Conservation (phyloP, 495 filamentous ascomycete genomes). For the Daldinia decipiens region DNA sequence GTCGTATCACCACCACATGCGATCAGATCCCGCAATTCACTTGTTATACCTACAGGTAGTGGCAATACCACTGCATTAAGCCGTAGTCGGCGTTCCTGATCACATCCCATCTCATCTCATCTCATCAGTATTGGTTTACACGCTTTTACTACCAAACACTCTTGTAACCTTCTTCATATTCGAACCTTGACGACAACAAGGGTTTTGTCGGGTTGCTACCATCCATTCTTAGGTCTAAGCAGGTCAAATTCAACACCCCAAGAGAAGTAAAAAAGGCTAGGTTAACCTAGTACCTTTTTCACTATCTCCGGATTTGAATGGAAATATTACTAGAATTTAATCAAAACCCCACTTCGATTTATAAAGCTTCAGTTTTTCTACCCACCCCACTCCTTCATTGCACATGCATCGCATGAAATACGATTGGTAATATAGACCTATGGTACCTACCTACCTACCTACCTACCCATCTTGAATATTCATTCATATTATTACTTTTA, state of each 20-base stretch:
- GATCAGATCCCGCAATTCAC: background rate
- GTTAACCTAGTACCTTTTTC: slow-evolving; percentile 14
- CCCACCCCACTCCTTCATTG: slow-evolving; percentile 9
- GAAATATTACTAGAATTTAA: slow-evolving; percentile 3
- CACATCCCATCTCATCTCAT: background rate
- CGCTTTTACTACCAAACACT: background rate
- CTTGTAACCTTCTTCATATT: background rate
- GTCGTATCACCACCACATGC: slow-evolving; percentile 22
- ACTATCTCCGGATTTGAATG: slow-evolving; percentile 6
- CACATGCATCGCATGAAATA: slow-evolving; percentile 13
- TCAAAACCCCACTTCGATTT: slow-evolving; percentile 32
- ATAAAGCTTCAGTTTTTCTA: slow-evolving; percentile 42
- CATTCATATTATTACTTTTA: background rate
- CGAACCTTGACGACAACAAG: background rate
- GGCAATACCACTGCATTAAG: slow-evolving; percentile 9
- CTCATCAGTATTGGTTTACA: background rate
- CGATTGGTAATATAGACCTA: slow-evolving; percentile 41
- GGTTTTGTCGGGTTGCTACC: background rate
- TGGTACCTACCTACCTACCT: slow-evolving; percentile 11
- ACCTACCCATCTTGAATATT: slow-evolving; percentile 10
- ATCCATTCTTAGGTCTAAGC: slow-evolving; percentile 21
- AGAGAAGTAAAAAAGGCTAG: background rate
- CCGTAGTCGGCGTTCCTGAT: slow-evolving; percentile 1
- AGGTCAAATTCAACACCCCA: background rate
- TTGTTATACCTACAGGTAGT: slow-evolving; percentile 19